Conservation (phyloP, 2,329 filamentous ascomycete species). For the Ophiostoma sp. region DNA sequence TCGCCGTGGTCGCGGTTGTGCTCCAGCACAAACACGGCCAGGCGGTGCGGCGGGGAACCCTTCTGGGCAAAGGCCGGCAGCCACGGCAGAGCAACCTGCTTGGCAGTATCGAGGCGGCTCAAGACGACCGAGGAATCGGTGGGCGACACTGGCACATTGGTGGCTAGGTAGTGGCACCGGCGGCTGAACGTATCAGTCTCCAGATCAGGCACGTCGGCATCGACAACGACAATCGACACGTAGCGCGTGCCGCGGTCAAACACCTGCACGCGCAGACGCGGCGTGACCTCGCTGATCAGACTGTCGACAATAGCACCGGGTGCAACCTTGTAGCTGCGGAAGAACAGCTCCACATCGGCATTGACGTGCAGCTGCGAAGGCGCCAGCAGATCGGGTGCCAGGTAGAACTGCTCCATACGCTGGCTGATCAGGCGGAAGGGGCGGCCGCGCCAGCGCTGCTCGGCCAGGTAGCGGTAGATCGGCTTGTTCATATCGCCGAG, state of each 20-base stretch:
- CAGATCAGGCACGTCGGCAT: conserved; percentile 81
- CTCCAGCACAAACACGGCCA: conserved; percentile 77
- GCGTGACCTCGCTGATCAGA: conserved; percentile 63
- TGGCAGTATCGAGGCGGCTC: conserved; percentile 49
- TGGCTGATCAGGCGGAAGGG: conserved; percentile 74
- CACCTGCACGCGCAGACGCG: conserved; percentile 74
- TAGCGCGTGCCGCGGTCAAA: conserved; percentile 78
- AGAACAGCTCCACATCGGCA: conserved; percentile 76
- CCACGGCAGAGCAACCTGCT: conserved; percentile 73
- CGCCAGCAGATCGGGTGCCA: conserved; percentile 83
- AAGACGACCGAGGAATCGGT: conserved; percentile 59
- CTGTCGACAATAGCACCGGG: conserved; percentile 77
- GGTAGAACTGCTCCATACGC: conserved; percentile 77
- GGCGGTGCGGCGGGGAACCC: conserved; percentile 83
- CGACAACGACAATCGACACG: conserved; percentile 77
- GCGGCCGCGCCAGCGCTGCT: conserved; percentile 81
- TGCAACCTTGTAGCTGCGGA: conserved; percentile 62
- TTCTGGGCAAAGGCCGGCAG: conserved; percentile 81
- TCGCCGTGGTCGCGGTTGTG: conserved; percentile 51
- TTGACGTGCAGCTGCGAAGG: conserved; percentile 60
- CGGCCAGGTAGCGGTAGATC: conserved; percentile 85
- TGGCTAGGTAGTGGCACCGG: conserved; percentile 82
- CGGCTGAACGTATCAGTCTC: conserved; percentile 70
- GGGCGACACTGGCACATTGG: conserved; percentile 51
- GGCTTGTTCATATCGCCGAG: conserved; percentile 90